Evolutionary conservation across 148 eudicot species (phyloP).

Genomic region (Fagopyrum tataricum): DNA sequence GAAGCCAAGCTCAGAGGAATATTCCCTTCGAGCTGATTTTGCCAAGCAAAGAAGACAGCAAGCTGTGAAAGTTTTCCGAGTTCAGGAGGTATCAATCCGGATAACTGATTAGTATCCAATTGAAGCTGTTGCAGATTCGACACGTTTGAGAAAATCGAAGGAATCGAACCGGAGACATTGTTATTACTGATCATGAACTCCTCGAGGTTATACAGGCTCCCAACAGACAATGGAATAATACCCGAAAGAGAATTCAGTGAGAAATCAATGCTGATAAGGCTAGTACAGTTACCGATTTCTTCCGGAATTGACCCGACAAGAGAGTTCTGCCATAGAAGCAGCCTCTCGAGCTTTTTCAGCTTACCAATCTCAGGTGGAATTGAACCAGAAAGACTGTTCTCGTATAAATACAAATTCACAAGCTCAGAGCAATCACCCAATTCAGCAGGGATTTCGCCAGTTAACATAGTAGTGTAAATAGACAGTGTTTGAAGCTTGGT

Average conservation of each 20-base stretch:
- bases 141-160: constrained; percentile 43
- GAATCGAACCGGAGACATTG: constrained; percentile 74
- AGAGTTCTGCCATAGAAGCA: constrained; percentile 66
- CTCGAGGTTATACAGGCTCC: constrained; percentile 36
- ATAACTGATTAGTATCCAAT: constrained; percentile 63
- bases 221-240: constrained; percentile 51
- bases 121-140: constrained; percentile 48
- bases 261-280: constrained; percentile 48
- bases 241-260: constrained; percentile 64
- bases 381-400: constrained; percentile 59
- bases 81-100: constrained; percentile 55
- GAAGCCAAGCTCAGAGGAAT: constrained; percentile 48
- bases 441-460: constrained; percentile 59
- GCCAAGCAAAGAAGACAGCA: constrained; percentile 68
- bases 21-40: constrained; percentile 70
- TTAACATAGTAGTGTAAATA: constrained; percentile 53
- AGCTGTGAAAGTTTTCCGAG: constrained; percentile 45
- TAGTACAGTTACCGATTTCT: constrained; percentile 63
- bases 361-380: constrained; percentile 55
- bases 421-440: constrained; percentile 72
- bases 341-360: constrained; percentile 39
- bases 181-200: constrained; percentile 78
- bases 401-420: constrained; percentile 53
- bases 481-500: constrained; percentile 51
- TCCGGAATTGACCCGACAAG: constrained; percentile 48